A percentile compares a stretch with the other conserved stretches of the same genome.
These are phyloP conservation scores for Euphorbia pulcherrima DNA, from an alignment of 345 rosid species.

Conservation along the genomic window DNA sequence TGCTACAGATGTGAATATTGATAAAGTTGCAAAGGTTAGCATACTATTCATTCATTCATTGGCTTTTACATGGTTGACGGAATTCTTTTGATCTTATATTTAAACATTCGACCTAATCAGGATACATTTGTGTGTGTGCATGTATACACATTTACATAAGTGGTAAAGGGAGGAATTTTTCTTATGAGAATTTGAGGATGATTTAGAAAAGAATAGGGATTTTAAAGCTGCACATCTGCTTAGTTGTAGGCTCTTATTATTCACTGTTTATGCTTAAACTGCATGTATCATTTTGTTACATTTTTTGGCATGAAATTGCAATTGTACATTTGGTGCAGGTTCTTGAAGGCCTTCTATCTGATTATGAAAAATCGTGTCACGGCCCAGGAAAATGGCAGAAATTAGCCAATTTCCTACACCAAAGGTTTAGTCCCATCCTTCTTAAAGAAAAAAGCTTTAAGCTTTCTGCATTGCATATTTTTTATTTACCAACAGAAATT, in stretches of 20 bases:
- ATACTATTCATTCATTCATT: background rate
- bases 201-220: background rate
- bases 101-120: background rate
- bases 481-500: background rate
- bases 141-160: background rate
- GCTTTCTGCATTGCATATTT: background rate
- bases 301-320: background rate
- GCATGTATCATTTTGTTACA: background rate
- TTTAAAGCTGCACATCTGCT: background rate
- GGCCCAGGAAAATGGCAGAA: conserved; percentile 97
- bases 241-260: background rate
- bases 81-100: too few species aligned
- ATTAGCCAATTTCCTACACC: conserved; percentile 73
- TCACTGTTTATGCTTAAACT: background rate
- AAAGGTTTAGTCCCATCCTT: conserved; percentile 44
- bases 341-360: conserved; percentile 68
- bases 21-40: conserved; percentile 71
- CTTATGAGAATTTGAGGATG: background rate
- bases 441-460: too few species aligned
- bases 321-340: conserved; percentile 44
- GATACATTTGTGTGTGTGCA: background rate
- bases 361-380: conserved; percentile 69
- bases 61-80: background rate
- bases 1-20: conserved; percentile 72
- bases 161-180: background rate